phyloP scores from a whole-genome alignment of 345 rosid genomes.

The Passiflora organensis region DNA sequence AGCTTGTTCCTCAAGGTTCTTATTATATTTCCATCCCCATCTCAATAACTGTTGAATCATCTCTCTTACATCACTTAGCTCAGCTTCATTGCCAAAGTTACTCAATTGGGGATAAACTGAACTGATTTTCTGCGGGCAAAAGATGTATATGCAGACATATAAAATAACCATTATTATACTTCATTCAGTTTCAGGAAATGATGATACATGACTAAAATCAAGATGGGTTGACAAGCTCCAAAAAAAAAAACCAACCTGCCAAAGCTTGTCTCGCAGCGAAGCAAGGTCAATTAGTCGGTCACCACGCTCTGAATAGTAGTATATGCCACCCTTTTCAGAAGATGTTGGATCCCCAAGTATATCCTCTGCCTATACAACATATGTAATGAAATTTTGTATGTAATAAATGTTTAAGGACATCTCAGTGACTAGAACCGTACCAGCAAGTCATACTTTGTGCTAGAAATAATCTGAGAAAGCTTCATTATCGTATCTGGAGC shows the following conservation, averaged over 20 bases:
- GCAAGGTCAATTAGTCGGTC: constrained; percentile 85
- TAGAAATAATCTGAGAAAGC: constrained; percentile 64
- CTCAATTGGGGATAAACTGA: constrained; percentile 57
- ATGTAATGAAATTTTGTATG: constrained; percentile 11
- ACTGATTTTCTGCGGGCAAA: constrained; percentile 53
- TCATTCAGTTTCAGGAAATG: too few relatives aligned
- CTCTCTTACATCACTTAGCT: constrained; percentile 76
- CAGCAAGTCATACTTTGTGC: constrained; percentile 59
- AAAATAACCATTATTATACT: too few relatives aligned
- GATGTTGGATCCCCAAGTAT: constrained; percentile 62
- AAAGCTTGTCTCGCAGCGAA: constrained; percentile 69
- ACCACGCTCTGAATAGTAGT: constrained; percentile 87
- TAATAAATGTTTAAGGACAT: background rate
- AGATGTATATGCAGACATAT: too few relatives aligned
- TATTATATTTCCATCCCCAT: constrained; percentile 97
- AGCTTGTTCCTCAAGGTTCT: constrained; percentile 95
- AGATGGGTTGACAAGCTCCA: too few relatives aligned
- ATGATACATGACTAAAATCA: background rate
- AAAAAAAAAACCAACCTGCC: constrained; percentile 56
- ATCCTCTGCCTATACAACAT: constrained; percentile 58
- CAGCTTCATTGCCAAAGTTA: constrained; percentile 54
- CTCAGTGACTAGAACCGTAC: constrained; percentile 35
- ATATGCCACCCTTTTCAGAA: constrained; percentile 74
- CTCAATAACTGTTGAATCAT: constrained; percentile 72
- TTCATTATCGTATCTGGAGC: constrained; percentile 67